Base-by-base conservation (phyloP, 2,329 filamentous ascomycete genomes). In the Phaeosphaeriaceae sp. region DNA sequence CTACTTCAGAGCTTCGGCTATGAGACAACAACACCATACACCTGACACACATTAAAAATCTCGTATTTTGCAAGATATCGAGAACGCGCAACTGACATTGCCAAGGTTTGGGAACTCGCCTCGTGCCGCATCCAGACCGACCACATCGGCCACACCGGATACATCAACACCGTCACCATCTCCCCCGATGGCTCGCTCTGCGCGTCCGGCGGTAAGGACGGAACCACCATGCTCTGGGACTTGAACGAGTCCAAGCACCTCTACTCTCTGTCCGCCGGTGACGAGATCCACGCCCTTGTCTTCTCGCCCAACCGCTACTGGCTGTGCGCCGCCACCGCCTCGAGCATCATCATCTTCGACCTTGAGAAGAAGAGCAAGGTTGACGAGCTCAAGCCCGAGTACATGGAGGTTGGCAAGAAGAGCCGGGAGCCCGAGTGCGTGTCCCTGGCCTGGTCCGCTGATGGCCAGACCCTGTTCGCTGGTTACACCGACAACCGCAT, bases 331-430 rank as follows among this genome's bases (percentile, higher is more conserved):
- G 95, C 95, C 81, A 99, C 95, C 68, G 88, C 92, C 80, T 92
- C 88, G 85, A 93, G 89, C 88, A 98, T 99, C 89, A 97, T 97
- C 89, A 98, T 99, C 88, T 99, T 99, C 86, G 95, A 99, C 80
- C 89, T 99, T 74, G 95, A 99, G 92, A 99, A 99, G 93, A 99
- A 99, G 93, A 96, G 90, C 91, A 98, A 97, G 91, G 94, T 98
- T 80, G 94, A 98, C 78, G 95, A 98, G 89, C 90, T 99, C 83
- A 97, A 96, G 91, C 94, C 94, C 73, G 95, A 99, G 83, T 96
- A 95, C 87, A 87, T 93, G 79, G 88, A 93, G 81, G 90, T 93
- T 81, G 92, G 93, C 86, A 97, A 97, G 92, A 98, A 98, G 92
- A 93, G 90, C 89, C 89, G 93, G 81, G 94, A 97, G 85, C 95